Evolutionary conservation across 257 asterid genomes (phyloP), one percentile per base, ranked within the genome.

Genomic region (Anisodus acutangulus): DNA sequence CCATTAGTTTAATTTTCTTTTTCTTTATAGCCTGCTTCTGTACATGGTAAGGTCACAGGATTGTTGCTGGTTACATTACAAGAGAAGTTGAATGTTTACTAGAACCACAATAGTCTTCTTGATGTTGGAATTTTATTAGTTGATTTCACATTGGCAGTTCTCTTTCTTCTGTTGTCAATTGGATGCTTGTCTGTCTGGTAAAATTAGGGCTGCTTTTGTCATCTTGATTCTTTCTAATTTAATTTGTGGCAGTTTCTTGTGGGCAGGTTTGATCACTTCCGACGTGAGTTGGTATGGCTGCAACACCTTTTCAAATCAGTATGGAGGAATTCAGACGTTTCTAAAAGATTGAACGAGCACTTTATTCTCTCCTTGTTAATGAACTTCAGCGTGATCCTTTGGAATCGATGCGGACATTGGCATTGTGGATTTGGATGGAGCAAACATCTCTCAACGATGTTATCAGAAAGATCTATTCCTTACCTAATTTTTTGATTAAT

Each of bases 361-460:
- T 95, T 53, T 95, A 87, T 83, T 67, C 85, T 41, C 17, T 93
- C 82, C 97, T 95, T 9, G 88, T 86, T 8, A 35, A 81, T 35
- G 91, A 90, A 13, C 92, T 94, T 6, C 60, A 84, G 19, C 93
- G 93, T 66, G 80, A 90, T 62, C 95, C 95, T 9, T 2, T 82
- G 0, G 95, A 92, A 53, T 85, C 89, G 53, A 84, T 93, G 15
- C 92, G 90, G 37, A 81, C 89, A 9, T 62, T 94, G 89, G 93
- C 91, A 70, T 78, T 93, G 3, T 92, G 94, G 95, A 63, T 93
- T 49, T 93, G 94, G 93, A 39, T 93, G 17, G 97, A 94, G 85
- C 86, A 85, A 11, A 9, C 41, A 3, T 90, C 91, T 22, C 78
- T 71, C 68, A 74, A 80, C 84, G 64, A 84, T 31, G 13, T 86